Evolutionary conservation across 176 grass and related monocot species (phyloP), one percentile per base, ranked within the genome.

Genomic region (Oryza glumipatula): DNA sequence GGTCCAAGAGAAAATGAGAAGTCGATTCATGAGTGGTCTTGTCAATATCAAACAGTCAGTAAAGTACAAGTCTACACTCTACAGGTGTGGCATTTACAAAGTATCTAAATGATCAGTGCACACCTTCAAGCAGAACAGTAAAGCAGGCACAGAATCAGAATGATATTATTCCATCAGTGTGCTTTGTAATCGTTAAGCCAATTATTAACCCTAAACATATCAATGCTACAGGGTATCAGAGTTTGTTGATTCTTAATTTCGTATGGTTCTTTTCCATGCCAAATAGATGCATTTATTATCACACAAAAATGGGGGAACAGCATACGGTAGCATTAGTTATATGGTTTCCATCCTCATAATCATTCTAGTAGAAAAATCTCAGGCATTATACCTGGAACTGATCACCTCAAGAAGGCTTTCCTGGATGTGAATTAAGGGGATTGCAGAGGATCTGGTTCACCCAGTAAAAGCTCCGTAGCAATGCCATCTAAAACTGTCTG

Each of bases 51-150:
- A 76, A 70, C 65, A 70, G 38, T 70, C 49, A 36, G 72, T 23
- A 68, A 49, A 76, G 39, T 71, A 64, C 48, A 10, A 61, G 77
- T 32, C 68, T 86, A 39, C 9, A 48, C 14, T 65, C 54, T 67
- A 46, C 13, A 73, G 21, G 52, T n/a, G 24, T 74, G 56, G 58
- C 70, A 74, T 83, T 65, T 70, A 72, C 10, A 47, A 83, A 73
- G 80, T 46, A 33, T 14, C 16, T 22, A 54, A 58, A 74, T 32
- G 9, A 24, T 70, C 45, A 81, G 68, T 58, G 28, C 23, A 14
- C 48, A 14, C 51, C 30, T 39, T 60, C 33, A 21, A 61, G n/a
- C 22, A 41, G 13, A 72, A 72, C 14, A 81, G 33, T 58, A 26
- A 26, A 26, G 41, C 9, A 38, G 36, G 26, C 13, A 82, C 4